A percentile compares a stretch with the other conserved stretches of the same genome.
These are phyloP conservation scores for Linaria vulgaris DNA, from an alignment of 257 asterid genomes.

Conservation along the genomic window DNA sequence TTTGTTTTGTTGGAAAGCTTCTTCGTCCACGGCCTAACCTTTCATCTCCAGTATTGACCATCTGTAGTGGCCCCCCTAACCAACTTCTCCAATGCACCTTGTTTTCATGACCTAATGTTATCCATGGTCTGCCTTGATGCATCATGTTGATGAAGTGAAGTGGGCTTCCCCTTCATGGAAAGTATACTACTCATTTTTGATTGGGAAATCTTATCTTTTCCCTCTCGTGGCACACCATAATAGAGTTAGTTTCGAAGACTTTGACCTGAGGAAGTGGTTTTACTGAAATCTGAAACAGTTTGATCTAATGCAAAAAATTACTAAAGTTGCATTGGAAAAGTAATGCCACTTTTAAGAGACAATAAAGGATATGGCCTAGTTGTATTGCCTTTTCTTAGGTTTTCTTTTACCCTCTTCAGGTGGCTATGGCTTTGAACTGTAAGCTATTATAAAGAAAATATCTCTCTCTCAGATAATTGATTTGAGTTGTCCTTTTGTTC, in stretches of 20 bases:
- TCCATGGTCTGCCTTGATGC: neutral
- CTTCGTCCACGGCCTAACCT: no score
- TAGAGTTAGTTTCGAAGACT: no score
- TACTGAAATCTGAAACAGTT: neutral
- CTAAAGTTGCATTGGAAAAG: neutral
- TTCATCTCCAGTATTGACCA: no score
- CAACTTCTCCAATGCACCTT: no score
- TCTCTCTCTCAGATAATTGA: neutral
- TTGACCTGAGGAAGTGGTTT: neutral
- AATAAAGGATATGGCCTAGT: neutral
- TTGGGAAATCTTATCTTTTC: no score
- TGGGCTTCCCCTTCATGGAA: neutral
- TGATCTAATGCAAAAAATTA: neutral
- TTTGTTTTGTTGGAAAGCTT: no score
- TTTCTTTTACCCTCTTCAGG: neutral
- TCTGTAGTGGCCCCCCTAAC: no score
- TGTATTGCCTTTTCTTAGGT: neutral
- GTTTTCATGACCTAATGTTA: no score
- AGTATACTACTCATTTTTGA: no score
- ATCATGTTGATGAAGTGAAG: neutral
- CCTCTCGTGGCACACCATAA: no score
- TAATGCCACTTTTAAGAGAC: neutral
- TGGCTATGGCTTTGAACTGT: neutral
- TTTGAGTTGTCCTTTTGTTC: conserved; percentile 17
- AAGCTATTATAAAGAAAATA: neutral